phyloP scores from a whole-genome alignment of 768 basidiomycete species.

The Boletus patriciae region DNA sequence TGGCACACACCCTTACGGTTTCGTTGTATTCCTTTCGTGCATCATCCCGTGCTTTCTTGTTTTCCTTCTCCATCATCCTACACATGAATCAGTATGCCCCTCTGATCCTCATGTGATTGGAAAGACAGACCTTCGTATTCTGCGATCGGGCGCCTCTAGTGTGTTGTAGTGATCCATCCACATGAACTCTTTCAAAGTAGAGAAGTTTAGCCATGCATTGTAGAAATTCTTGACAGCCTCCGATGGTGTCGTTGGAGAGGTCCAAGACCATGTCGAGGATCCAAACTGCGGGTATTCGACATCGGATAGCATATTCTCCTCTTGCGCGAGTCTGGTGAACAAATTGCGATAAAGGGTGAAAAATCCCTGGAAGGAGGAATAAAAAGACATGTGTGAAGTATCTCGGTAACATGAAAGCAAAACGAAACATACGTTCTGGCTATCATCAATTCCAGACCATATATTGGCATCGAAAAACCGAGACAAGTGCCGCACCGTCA shows the following conservation, averaged over 20 bases:
- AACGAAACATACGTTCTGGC: slow-evolving; percentile 48
- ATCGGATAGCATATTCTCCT: slow-evolving; percentile 56
- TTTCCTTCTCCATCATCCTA: slow-evolving; percentile 94
- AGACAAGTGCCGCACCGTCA: slow-evolving; percentile 77
- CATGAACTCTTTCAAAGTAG: slow-evolving; percentile 81
- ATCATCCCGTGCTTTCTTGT: slow-evolving; percentile 87
- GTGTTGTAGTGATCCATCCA: slow-evolving; percentile 88
- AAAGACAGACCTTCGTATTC: slow-evolving; percentile 64
- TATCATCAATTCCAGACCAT: slow-evolving; percentile 67
- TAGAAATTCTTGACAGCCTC: slow-evolving; percentile 77
- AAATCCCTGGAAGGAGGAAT: slow-evolving; percentile 61
- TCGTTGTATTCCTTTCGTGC: slow-evolving; percentile 92
- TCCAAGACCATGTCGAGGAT: slow-evolving; percentile 72
- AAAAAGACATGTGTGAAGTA: neutral
- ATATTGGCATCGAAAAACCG: slow-evolving; percentile 78
- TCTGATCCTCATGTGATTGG: neutral
- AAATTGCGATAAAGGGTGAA: slow-evolving; percentile 87
- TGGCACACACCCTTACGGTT: slow-evolving; percentile 68
- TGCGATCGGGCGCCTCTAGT: slow-evolving; percentile 82
- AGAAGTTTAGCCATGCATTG: slow-evolving; percentile 81
- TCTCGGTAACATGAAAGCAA: neutral
- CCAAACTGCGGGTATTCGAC: slow-evolving; percentile 82
- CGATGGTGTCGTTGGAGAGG: slow-evolving; percentile 43
- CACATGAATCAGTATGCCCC: neutral
- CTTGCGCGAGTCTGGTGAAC: slow-evolving; percentile 77